Percentiles rank a stretch among this genome's conserved stretches.
Evolutionary conservation across 2,329 filamentous ascomycete genomes (phyloP).

Genomic region (Metarhizium guizhouense): DNA sequence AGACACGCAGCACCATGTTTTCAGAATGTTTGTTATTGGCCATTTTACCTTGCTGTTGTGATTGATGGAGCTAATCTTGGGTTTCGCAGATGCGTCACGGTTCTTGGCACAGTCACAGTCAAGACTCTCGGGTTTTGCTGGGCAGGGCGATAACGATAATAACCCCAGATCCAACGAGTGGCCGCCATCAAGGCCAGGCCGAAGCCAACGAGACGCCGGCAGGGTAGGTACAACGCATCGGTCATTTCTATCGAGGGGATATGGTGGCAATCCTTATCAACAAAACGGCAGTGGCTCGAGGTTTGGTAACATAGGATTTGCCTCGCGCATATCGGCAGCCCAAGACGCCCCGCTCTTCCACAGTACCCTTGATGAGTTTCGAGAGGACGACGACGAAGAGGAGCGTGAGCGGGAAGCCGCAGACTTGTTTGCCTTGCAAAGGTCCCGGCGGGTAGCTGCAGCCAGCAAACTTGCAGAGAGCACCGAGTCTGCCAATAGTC

Average conservation of each 20-base stretch:
- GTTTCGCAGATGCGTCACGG: conserved; percentile 72
- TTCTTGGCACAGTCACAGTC: conserved; percentile 97
- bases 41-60: not conserved
- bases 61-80: not conserved
- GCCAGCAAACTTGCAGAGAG: conserved; percentile 78
- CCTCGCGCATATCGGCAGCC: conserved; percentile 60
- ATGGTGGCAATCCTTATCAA: conserved; percentile 70
- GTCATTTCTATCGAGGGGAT: conserved; percentile 35
- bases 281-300: conserved; percentile 64
- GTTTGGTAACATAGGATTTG: conserved; percentile 64
- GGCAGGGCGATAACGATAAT: conserved; percentile 41
- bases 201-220: conserved; percentile 22
- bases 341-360: conserved; percentile 91
- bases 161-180: conserved; percentile 21
- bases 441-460: conserved; percentile 81
- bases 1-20: conserved; percentile 27
- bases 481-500: conserved; percentile 52
- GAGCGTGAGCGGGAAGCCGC: conserved; percentile 85
- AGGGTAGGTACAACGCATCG: conserved; percentile 24
- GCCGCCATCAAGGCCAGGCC: conserved; percentile 22
- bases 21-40: conserved; percentile 68
- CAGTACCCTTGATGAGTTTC: conserved; percentile 80
- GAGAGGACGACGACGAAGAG: conserved; percentile 87
- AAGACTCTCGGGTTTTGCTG: conserved; percentile 61
- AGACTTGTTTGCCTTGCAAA: conserved; percentile 87